Base-by-base conservation (phyloP, 116 monocot genomes). In the Cymodocea nodosa region DNA sequence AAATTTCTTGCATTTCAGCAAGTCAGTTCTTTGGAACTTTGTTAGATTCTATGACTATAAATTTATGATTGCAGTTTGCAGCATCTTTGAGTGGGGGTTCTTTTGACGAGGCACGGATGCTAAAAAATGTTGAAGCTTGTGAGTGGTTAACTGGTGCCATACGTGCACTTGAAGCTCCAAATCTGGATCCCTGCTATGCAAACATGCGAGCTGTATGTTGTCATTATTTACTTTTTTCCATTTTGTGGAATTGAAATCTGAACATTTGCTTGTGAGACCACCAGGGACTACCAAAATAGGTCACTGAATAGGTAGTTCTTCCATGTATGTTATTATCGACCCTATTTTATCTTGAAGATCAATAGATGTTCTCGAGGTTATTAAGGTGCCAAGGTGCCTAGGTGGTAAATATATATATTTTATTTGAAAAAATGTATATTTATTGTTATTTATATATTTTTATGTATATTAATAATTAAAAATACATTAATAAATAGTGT, bases 91-190 rank as follows among this genome's bases (percentile, higher is more conserved):
- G 89, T 56, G 84, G 79, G 66, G 92, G 92, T 50, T 87, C 89
- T 51, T 99, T 99, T 75, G 92, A 99, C 73, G 99, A 99, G 68
- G 73, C 86, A 35, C 80, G 83, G 13, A 99, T 99, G 99, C 81
- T 83, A 58, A 86, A 92, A 74, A 92, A 84, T 75, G 76, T 99
- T 35, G 99, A 99, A 73, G 89, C 93, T 59, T 99, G 93, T 71
- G 99, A 99, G 79, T 99, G 99, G 99, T 79, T 99, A 60, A 83
- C 84, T 60, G 79, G 77, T 68, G 87, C 93, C n/a, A 58, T 92
- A 51, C 79, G 73, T 50, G 74, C 69, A 64, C 83, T 99, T 74
- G 81, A 92, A 81, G 81, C 63, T 23, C 89, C 92, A 58, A 82
- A 74, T 55, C 75, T 89, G 78, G 89, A 99, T 75, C 92, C 89